Evolutionary conservation across 2,329 filamentous ascomycete genomes (phyloP).

Genomic region (Venturia nashicola): DNA sequence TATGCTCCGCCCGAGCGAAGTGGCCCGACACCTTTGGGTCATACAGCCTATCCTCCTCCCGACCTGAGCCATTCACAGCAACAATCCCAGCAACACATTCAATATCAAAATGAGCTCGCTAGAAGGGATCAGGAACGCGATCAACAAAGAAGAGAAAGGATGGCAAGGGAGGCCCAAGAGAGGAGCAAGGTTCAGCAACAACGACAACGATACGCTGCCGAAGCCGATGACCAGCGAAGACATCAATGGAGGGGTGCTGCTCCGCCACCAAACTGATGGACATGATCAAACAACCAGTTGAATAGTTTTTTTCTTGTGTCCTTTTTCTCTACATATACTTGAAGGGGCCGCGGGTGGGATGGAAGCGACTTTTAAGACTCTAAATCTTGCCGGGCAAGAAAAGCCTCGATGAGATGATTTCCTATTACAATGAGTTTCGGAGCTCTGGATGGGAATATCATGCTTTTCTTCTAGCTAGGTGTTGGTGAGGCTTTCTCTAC

Average conservation of each 20-base stretch:
- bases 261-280: background rate
- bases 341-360: background rate
- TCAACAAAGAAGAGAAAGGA: background rate
- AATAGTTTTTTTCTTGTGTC: background rate
- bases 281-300: background rate
- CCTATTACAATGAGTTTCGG: background rate
- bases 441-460: background rate
- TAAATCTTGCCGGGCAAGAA: background rate
- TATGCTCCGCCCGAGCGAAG: conserved; percentile 7
- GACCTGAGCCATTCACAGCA: background rate
- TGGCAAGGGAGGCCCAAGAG: background rate
- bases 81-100: background rate
- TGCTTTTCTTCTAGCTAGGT: background rate
- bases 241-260: background rate
- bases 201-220: background rate
- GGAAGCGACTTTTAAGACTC: background rate
- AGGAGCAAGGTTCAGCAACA: background rate
- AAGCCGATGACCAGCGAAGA: background rate
- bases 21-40: background rate
- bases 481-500: background rate
- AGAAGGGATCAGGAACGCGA: conserved; percentile 7
- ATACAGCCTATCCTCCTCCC: background rate
- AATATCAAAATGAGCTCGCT: background rate
- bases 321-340: background rate
- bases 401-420: background rate